phyloP scores from a whole-genome alignment of 129 eudicot genomes.

The Artemisia annua region DNA sequence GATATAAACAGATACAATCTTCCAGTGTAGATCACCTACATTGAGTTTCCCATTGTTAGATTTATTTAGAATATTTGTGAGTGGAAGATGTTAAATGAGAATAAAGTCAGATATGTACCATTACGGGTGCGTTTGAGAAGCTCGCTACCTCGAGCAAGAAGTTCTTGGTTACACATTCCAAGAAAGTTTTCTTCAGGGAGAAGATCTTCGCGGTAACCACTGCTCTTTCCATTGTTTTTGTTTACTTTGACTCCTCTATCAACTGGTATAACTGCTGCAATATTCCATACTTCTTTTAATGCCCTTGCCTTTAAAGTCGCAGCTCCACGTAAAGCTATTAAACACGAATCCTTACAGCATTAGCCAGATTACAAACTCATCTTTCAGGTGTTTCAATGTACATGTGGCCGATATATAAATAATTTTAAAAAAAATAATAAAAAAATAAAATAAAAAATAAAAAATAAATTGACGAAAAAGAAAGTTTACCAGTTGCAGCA shows the following conservation, averaged over 20 bases:
- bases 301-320: conserved; percentile 98
- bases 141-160: conserved; percentile 87
- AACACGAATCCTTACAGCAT: not conserved
- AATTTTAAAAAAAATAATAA: too few species aligned
- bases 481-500: conserved; percentile 77
- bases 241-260: conserved; percentile 69
- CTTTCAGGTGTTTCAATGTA: not conserved
- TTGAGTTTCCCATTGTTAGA: not conserved
- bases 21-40: conserved; percentile 97
- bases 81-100: not conserved
- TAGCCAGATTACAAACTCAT: not conserved
- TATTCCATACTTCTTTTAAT: conserved; percentile 88
- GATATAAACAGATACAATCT: conserved; percentile 85
- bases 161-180: conserved; percentile 76
- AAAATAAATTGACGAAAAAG: too few species aligned
- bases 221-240: conserved; percentile 32
- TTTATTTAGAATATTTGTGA: not conserved
- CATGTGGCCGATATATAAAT: not conserved
- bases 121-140: conserved; percentile 94
- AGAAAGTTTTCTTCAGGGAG: conserved; percentile 76
- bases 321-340: conserved; percentile 85
- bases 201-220: conserved; percentile 51
- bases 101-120: conserved; percentile 43
- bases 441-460: too few species aligned
- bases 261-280: conserved; percentile 84